Conservation (phyloP, 495 filamentous ascomycete genomes). For the Neurospora sp. region DNA sequence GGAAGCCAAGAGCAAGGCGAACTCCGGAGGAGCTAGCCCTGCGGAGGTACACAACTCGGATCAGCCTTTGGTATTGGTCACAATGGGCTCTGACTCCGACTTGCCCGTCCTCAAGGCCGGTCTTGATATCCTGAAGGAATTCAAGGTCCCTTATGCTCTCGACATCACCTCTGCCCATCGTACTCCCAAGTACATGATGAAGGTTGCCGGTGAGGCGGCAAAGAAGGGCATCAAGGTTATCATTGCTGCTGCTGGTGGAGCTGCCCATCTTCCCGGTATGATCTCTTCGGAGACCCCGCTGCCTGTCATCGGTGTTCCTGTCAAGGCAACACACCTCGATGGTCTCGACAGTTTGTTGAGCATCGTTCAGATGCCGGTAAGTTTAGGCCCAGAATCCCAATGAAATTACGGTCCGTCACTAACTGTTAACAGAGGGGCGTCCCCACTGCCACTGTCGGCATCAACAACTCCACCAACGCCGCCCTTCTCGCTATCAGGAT, state of each 20-base stretch:
- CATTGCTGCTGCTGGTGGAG: conserved; percentile 89
- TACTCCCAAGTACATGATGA: conserved; percentile 73
- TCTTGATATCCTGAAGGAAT: conserved; percentile 62
- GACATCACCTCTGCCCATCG: conserved; percentile 93
- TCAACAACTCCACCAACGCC: conserved; percentile 90
- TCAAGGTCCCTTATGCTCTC: conserved; percentile 64
- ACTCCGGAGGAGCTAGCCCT: not conserved
- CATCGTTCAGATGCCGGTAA: conserved; percentile 83
- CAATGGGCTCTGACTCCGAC: conserved; percentile 95
- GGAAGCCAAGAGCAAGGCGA: conserved; percentile 7
- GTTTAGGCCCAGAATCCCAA: conserved; percentile 8
- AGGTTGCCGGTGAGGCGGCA: conserved; percentile 60
- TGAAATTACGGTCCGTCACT: not conserved
- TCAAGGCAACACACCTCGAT: conserved; percentile 77
- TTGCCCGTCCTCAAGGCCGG: conserved; percentile 68
- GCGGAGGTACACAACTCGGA: conserved; percentile 2
- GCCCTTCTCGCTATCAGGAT: conserved; percentile 83
- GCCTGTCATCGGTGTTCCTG: conserved; percentile 86
- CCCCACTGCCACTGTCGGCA: conserved; percentile 80
- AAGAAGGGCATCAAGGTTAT: conserved; percentile 72
- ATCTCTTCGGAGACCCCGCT: conserved; percentile 73
- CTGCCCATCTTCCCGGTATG: conserved; percentile 91
- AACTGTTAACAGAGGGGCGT: conserved; percentile 43
- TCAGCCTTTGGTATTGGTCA: conserved; percentile 61
- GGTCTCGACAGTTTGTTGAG: conserved; percentile 83